These are phyloP conservation scores for Dendrobium officinale DNA, from an alignment of 106 monocot species.

Conservation along the genomic window DNA sequence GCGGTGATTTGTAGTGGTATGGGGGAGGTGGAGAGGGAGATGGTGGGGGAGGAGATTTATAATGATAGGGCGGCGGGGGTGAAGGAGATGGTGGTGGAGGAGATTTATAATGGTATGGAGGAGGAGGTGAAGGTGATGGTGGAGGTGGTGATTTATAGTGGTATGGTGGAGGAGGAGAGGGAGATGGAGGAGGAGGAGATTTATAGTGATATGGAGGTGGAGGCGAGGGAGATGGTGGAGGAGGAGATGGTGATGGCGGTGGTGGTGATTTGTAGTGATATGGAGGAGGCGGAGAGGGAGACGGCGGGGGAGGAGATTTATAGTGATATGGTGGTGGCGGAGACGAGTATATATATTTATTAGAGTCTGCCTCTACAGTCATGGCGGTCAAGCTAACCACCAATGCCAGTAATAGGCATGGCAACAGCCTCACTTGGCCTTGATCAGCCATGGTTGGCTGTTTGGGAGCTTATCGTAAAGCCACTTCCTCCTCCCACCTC, in stretches of 20 bases:
- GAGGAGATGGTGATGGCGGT: too few species aligned
- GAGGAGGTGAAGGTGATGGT: background rate
- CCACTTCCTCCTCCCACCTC: too few species aligned
- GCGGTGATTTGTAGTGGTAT: too few species aligned
- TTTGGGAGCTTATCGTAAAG: too few species aligned
- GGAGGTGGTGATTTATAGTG: background rate
- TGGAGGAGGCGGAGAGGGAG: too few species aligned
- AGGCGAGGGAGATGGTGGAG: background rate
- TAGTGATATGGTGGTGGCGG: slow-evolving; percentile 9
- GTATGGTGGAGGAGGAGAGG: background rate
- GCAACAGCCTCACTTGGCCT: background rate
- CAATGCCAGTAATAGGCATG: background rate
- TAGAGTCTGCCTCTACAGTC: background rate
- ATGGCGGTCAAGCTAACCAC: background rate
- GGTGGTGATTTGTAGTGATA: too few species aligned
- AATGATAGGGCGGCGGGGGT: too few species aligned
- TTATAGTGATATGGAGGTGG: too few species aligned
- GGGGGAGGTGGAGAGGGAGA: background rate
- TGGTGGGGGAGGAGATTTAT: background rate
- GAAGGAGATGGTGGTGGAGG: background rate
- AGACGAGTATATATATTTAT: slow-evolving; percentile 4
- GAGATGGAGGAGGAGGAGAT: background rate
- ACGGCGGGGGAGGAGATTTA: background rate
- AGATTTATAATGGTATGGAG: background rate
- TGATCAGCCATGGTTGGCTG: slow-evolving; percentile 1